These are phyloP conservation scores for Flueggea neowawraea DNA, from an alignment of 441 rosid species.

Conservation along the genomic window DNA sequence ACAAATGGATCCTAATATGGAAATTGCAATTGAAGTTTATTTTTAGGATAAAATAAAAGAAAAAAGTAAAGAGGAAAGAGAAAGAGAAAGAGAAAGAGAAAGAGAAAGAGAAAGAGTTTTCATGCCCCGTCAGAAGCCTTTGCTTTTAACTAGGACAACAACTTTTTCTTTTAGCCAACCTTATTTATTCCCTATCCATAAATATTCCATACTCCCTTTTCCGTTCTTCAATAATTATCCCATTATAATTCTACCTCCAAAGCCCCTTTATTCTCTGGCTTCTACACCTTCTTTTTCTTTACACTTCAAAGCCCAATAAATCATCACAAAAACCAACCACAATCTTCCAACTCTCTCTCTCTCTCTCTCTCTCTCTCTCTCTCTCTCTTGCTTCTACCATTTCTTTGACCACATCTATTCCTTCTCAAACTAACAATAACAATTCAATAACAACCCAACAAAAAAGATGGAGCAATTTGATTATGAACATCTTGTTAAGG, in stretches of 20 bases:
- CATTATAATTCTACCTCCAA: slow-evolving; percentile 26
- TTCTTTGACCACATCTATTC: not conserved
- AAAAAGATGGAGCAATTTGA: slow-evolving; percentile 23
- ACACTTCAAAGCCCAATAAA: not conserved
- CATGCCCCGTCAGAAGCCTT: too few relatives aligned
- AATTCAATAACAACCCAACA: not conserved
- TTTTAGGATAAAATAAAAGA: too few relatives aligned
- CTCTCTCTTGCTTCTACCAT: not conserved
- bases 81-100: too few relatives aligned
- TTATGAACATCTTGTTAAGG: slow-evolving; percentile 45
- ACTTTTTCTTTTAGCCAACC: too few relatives aligned
- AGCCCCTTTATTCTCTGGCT: slow-evolving; percentile 25
- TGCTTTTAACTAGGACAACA: too few relatives aligned
- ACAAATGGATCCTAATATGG: too few relatives aligned
- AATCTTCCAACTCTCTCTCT: not conserved
- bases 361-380: too few relatives aligned
- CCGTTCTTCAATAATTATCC: slow-evolving; percentile 50
- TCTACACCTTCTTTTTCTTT: not conserved
- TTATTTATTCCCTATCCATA: too few relatives aligned
- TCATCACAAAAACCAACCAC: not conserved
- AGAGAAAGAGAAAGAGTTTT: too few relatives aligned
- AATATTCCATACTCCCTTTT: slow-evolving; percentile 22
- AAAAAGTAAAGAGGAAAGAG: too few relatives aligned
- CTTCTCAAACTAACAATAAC: not conserved
- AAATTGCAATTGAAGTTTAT: too few relatives aligned